phyloP scores from a whole-genome alignment of 805 yeast genomes.

The Hanseniaspora pseudoguilliermondii region DNA sequence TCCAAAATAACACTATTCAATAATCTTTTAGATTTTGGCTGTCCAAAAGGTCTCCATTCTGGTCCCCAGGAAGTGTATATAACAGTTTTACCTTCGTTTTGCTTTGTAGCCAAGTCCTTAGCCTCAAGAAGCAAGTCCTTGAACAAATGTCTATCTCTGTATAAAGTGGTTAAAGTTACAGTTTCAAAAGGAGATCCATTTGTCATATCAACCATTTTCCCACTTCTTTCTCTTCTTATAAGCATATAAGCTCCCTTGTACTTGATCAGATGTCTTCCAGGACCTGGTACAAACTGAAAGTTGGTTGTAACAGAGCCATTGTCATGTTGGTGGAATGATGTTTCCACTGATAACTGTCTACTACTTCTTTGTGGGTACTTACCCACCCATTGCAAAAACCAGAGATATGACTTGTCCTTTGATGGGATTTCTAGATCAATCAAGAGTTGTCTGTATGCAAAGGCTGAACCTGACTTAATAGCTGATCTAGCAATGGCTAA shows the following conservation, averaged over 20 bases:
- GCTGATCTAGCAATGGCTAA: conserved; percentile 68
- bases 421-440: conserved; percentile 90
- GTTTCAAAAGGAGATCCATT: conserved; percentile 94
- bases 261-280: conserved; percentile 79
- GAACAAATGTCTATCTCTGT: conserved; percentile 63
- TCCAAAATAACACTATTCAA: conserved; percentile 81
- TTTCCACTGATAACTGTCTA: conserved; percentile 81
- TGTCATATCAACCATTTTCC: conserved; percentile 74
- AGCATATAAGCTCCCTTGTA: conserved; percentile 81
- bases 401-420: conserved; percentile 80
- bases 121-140: conserved; percentile 69
- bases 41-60: conserved; percentile 97
- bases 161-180: conserved; percentile 81
- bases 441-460: conserved; percentile 67
- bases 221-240: conserved; percentile 81
- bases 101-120: conserved; percentile 62
- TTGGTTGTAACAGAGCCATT: conserved; percentile 82
- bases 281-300: conserved; percentile 90
- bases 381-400: conserved; percentile 97
- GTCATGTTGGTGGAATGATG: conserved; percentile 74
- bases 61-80: conserved; percentile 93
- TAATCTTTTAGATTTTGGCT: conserved; percentile 75
- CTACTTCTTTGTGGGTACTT: conserved; percentile 60
- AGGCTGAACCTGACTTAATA: conserved; percentile 45
- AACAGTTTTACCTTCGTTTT: conserved; percentile 88